Percentiles rank a stretch among this genome's conserved stretches.
Conservation (phyloP, 2,329 filamentous ascomycete genomes). For the Ophiostoma australiae region DNA sequence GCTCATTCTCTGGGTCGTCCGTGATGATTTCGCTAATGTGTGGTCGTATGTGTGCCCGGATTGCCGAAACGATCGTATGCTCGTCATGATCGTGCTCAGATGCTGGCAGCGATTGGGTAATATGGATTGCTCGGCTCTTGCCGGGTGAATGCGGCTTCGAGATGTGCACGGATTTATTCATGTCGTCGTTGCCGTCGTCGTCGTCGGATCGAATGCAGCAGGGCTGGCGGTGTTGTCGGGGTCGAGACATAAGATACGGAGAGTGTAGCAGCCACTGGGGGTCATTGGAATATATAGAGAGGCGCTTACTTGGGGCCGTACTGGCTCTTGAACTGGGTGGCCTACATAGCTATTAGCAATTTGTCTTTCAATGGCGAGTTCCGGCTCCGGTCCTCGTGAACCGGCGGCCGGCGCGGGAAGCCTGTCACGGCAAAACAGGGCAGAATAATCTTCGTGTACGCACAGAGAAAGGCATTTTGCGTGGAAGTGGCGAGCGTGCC, state of each 20-base stretch:
- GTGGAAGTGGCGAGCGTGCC: background rate
- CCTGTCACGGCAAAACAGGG: background rate
- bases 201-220: background rate
- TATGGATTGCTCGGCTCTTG: background rate
- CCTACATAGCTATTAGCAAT: conserved; percentile 35
- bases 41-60: background rate
- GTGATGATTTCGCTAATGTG: background rate
- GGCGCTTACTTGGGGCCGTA: conserved; percentile 61
- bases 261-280: background rate
- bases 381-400: background rate
- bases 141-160: background rate
- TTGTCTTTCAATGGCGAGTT: background rate
- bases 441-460: background rate
- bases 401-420: background rate
- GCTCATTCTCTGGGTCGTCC: background rate
- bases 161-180: background rate
- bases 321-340: conserved; percentile 54
- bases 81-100: background rate
- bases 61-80: background rate
- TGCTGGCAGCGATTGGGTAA: background rate
- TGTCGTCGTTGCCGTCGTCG: background rate
- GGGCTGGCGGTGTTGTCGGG: background rate
- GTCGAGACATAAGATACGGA: background rate
- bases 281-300: background rate
- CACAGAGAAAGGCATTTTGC: background rate